phyloP scores from a whole-genome alignment of 768 basidiomycete species.

The Rhizopogon roseolus region DNA sequence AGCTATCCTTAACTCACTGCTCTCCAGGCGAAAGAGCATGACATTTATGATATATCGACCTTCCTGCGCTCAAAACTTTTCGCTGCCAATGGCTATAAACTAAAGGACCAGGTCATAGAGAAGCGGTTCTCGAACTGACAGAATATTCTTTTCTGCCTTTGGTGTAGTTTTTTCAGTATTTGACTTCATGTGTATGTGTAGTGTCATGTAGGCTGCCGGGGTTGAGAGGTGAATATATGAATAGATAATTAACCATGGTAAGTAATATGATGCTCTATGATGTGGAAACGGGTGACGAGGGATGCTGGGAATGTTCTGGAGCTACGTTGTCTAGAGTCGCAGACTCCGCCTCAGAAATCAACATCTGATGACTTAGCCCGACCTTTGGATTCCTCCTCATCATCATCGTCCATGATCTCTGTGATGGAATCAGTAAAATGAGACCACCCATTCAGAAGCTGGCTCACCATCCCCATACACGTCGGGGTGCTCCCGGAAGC shows the following conservation, averaged over 20 bases:
- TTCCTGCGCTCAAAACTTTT: slow-evolving; percentile 88
- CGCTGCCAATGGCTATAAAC: slow-evolving; percentile 80
- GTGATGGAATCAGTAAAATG: slow-evolving; percentile 3
- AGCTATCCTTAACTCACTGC: slow-evolving; percentile 6
- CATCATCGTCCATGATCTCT: slow-evolving; percentile 73
- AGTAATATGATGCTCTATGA: slow-evolving; percentile 13
- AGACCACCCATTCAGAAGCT: background rate
- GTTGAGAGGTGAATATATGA: slow-evolving; percentile 26
- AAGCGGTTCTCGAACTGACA: slow-evolving; percentile 57
- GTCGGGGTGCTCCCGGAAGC: slow-evolving; percentile 94
- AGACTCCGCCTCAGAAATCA: slow-evolving; percentile 4
- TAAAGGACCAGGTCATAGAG: slow-evolving; percentile 61
- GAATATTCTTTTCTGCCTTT: background rate
- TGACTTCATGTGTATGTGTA: slow-evolving; percentile 9
- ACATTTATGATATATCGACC: slow-evolving; percentile 85
- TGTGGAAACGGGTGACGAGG: slow-evolving; percentile 6
- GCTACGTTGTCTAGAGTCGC: background rate
- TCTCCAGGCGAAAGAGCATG: slow-evolving; percentile 87
- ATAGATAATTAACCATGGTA: slow-evolving; percentile 21
- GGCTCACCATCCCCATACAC: slow-evolving; percentile 88
- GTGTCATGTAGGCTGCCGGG: slow-evolving; percentile 6
- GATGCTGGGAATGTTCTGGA: slow-evolving; percentile 3
- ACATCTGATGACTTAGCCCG: slow-evolving; percentile 1
- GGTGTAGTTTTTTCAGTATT: slow-evolving; percentile 3
- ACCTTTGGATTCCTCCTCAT: slow-evolving; percentile 32